These are phyloP conservation scores for Starmerella davenportii DNA, from an alignment of 805 yeast species.

Conservation along the genomic window DNA sequence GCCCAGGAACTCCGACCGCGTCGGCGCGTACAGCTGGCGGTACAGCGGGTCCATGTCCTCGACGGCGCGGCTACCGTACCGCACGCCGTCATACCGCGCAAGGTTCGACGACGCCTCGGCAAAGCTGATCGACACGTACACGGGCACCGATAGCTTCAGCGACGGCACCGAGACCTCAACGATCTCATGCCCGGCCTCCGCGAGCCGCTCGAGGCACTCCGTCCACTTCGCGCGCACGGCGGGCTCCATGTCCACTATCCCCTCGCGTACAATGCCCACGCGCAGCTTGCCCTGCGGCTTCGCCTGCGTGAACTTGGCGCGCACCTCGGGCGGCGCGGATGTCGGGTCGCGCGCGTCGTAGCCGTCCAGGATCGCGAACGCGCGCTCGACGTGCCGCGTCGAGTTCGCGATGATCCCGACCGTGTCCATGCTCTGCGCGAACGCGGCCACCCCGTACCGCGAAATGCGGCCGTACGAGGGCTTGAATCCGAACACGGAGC, in stretches of 20 bases:
- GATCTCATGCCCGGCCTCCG: slow-evolving; percentile 34
- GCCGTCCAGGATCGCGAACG: slow-evolving; percentile 38
- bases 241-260: slow-evolving; percentile 36
- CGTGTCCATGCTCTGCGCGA: slow-evolving; percentile 87
- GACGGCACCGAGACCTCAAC: slow-evolving; percentile 54
- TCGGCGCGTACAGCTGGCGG: slow-evolving; percentile 30
- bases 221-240: slow-evolving; percentile 34
- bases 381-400: slow-evolving; percentile 29
- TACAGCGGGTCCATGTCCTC: slow-evolving; percentile 20
- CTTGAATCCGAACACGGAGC: slow-evolving; percentile 72
- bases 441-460: slow-evolving; percentile 78
- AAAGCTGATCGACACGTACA: slow-evolving; percentile 75
- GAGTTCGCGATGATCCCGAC: slow-evolving; percentile 62
- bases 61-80: slow-evolving; percentile 50
- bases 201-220: slow-evolving; percentile 29
- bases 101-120: slow-evolving; percentile 90
- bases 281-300: slow-evolving; percentile 20
- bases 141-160: slow-evolving; percentile 46
- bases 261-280: slow-evolving; percentile 63
- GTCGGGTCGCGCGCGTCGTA: slow-evolving; percentile 72
- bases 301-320: slow-evolving; percentile 8
- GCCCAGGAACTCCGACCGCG: slow-evolving; percentile 57
- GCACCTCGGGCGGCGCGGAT: slow-evolving; percentile 18
- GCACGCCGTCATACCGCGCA: slow-evolving; percentile 74
- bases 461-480: slow-evolving; percentile 88